Evolutionary conservation across 176 grass and related monocot genomes (phyloP).

Genomic region (sorghum (Sorghum bicolor)): DNA sequence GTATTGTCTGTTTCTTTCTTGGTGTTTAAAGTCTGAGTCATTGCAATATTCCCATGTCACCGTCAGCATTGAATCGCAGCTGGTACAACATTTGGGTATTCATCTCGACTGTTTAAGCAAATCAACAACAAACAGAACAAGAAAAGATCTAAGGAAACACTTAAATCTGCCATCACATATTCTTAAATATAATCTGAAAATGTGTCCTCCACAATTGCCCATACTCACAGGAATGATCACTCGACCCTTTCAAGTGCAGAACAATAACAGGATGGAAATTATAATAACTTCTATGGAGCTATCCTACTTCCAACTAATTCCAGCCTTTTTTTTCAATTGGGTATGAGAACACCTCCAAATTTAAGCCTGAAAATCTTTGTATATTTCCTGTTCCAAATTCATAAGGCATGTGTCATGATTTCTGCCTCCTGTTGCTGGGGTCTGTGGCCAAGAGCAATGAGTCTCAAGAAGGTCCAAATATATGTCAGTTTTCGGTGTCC

Average conservation of each 20-base stretch:
- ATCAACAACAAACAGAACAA: background rate
- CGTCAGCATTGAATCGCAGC: background rate
- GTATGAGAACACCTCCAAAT: no score
- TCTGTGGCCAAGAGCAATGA: constrained; percentile 36
- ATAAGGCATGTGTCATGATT: background rate
- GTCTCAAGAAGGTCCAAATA: constrained; percentile 48
- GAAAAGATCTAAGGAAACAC: background rate
- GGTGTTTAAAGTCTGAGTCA: background rate
- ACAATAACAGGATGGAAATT: no score
- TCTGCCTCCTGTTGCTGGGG: background rate
- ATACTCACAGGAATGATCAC: background rate
- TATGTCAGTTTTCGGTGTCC: constrained; percentile 58
- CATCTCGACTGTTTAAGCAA: background rate
- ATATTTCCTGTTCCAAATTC: background rate
- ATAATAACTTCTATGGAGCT: no score
- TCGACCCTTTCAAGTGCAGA: background rate
- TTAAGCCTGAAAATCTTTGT: no score
- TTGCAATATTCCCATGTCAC: background rate
- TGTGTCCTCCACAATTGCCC: background rate
- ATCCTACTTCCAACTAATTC: no score
- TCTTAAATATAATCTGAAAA: background rate
- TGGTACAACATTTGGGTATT: background rate
- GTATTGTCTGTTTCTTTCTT: background rate
- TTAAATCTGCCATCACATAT: background rate
- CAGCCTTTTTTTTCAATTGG: no score